Base-by-base conservation (phyloP, 2,329 filamentous ascomycete species). In the Colletotrichum tofieldiae region DNA sequence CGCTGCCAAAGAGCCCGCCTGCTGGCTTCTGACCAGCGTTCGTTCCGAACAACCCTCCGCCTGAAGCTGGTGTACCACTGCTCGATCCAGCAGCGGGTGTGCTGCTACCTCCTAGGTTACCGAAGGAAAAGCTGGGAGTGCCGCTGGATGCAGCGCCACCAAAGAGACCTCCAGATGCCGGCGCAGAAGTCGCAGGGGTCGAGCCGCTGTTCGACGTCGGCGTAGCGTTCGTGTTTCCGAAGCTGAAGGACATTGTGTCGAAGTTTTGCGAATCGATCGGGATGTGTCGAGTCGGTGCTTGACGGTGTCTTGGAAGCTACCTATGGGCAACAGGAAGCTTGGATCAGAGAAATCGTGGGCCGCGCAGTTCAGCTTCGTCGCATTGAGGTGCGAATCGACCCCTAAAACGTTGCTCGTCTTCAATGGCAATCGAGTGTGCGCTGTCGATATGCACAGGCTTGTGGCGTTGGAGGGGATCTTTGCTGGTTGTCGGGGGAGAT, bases 101-200 rank as follows among this genome's bases (percentile, higher is more conserved):
- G 23, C 51, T 58, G 35, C 37, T 58, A 23, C 74, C 74, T 51
- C 76, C 77, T 32, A 76, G 39, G 26, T 74, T 76, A 45, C 82
- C 82, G 72, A 88, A 88, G 12, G 82, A 82, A 76, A 88, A 86
- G 11, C 75, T 71, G 32, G 84, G 76, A 32, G 81, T 74, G 51
- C 78, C 77, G 41, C 69, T 65, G 41, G 75, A 77, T 68, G 74
- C 73, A 43, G 64, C 69, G 32, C 58, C 54, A 55, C 84, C 84
- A 76, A 88, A 87, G 11, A 87, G 75, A 26, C 79, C 76, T 18
- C 82, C 81, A 7, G 81, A 76, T 60, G 86, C 82, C 26, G 84
- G 79, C 12, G 84, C 79, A 51, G 81, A 80, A 18, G 83, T 81
- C 47, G 80, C 78, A 45, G 62, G 74, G 61, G 66, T 73, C 59